Percentiles rank a stretch among this genome's conserved stretches.
phyloP scores from a whole-genome alignment of 805 yeast genomes.

The Hanseniaspora valbyensis region DNA sequence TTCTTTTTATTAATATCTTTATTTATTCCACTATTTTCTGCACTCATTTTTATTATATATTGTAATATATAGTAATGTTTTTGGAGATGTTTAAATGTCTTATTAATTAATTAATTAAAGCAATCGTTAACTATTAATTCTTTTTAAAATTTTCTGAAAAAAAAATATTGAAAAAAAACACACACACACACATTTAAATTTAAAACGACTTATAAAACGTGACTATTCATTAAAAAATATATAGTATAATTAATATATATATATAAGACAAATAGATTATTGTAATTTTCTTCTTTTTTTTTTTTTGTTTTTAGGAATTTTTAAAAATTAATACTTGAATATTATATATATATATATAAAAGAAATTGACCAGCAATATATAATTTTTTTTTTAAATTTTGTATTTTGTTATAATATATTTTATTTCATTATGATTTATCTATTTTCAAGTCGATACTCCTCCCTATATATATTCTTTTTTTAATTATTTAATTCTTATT shows the following conservation, averaged over 20 bases:
- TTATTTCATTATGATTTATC: too few relatives aligned
- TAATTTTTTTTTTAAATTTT: neutral
- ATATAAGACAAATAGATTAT: neutral
- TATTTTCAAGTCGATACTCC: too few relatives aligned
- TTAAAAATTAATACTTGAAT: neutral
- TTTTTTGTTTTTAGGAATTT: neutral
- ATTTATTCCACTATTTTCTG: neutral
- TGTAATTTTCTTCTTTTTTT: too few relatives aligned
- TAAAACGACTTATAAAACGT: too few relatives aligned
- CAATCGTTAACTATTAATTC: neutral
- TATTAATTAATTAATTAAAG: neutral
- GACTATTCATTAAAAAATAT: too few relatives aligned
- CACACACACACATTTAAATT: too few relatives aligned
- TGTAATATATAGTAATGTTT: neutral
- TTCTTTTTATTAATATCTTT: conserved; percentile 15
- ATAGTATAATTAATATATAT: neutral
- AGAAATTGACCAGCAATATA: too few relatives aligned
- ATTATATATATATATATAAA: neutral
- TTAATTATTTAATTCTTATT: conserved; percentile 7
- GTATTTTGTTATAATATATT: neutral
- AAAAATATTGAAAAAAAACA: too few relatives aligned
- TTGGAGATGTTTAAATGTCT: neutral
- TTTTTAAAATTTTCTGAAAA: too few relatives aligned
- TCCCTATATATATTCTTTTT: too few relatives aligned
- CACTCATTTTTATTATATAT: neutral